phyloP scores from a whole-genome alignment of 208 protist genomes.

The Crithidia sp. region DNA sequence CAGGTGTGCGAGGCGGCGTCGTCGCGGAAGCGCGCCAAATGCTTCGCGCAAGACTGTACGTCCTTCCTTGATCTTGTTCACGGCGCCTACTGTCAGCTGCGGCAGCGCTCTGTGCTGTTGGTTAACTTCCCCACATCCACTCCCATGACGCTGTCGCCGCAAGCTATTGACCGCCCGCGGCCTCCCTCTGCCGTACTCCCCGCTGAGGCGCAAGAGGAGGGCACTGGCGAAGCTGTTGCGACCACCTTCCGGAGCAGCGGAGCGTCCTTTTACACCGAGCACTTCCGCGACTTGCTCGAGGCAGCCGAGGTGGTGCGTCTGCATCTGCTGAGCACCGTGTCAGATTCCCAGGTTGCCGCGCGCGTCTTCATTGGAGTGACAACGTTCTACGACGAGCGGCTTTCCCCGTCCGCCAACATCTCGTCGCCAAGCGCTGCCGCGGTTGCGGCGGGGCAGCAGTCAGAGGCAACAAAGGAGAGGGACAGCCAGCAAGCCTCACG shows the following conservation, averaged over 20 bases:
- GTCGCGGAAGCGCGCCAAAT: slow-evolving; percentile 52
- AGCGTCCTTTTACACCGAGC: slow-evolving; percentile 26
- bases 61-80: slow-evolving; percentile 63
- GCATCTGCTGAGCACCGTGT: slow-evolving; percentile 37
- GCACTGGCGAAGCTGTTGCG: background rate
- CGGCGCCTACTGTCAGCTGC: slow-evolving; percentile 20
- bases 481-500: background rate
- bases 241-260: background rate
- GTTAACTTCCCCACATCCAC: background rate
- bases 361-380: slow-evolving; percentile 40
- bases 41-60: slow-evolving; percentile 43
- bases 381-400: slow-evolving; percentile 40
- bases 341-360: slow-evolving; percentile 54
- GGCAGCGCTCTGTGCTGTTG: background rate
- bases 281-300: slow-evolving; percentile 41
- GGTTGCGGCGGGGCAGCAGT: background rate
- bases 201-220: background rate
- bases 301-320: slow-evolving; percentile 43
- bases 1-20: slow-evolving; percentile 65
- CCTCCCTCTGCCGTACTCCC: background rate
- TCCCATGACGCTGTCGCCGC: background rate
- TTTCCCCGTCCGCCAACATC: slow-evolving; percentile 6
- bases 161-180: background rate
- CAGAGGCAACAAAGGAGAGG: background rate
- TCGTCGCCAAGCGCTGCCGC: background rate